Evolutionary conservation across 352 stramenopile species (phyloP).

Genomic region (Blastocystis sp.): DNA sequence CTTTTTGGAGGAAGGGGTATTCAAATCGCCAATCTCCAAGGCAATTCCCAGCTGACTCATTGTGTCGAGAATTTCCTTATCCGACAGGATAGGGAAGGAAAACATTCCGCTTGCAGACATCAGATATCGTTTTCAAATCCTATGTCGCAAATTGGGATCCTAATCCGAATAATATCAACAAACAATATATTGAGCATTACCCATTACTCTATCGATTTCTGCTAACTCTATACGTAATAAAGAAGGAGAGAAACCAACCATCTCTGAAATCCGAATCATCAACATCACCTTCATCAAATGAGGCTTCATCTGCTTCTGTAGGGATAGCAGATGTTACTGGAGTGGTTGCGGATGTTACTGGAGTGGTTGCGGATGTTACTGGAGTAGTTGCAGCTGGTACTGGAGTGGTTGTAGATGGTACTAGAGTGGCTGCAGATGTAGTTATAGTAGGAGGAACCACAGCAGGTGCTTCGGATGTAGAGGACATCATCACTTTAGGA

Average conservation of each 20-base stretch:
- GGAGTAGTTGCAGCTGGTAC: neutral
- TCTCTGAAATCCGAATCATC: neutral
- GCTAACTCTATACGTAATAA: constrained; percentile 16
- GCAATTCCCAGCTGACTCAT: constrained; percentile 56
- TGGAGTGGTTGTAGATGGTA: neutral
- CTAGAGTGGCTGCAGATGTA: neutral
- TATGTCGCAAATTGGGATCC: neutral
- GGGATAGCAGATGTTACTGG: too few relatives aligned
- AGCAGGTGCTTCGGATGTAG: neutral
- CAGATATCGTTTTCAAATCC: constrained; percentile 4
- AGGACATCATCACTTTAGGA: neutral
- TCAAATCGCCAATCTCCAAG: constrained; percentile 37
- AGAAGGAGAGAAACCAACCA: neutral
- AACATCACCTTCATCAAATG: neutral
- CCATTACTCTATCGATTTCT: constrained; percentile 4
- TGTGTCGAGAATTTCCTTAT: constrained; percentile 44
- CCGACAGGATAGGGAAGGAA: constrained; percentile 53
- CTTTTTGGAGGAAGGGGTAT: constrained; percentile 8
- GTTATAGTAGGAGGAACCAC: neutral
- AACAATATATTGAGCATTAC: neutral
- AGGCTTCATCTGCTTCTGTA: neutral
- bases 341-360: neutral
- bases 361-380: neutral
- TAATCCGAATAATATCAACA: neutral
- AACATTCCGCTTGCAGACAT: constrained; percentile 9